A percentile compares a stretch with the other conserved stretches of the same genome.
Evolutionary conservation across 2,329 filamentous ascomycete species (phyloP).

Genomic region (Epichloe gansuensis): DNA sequence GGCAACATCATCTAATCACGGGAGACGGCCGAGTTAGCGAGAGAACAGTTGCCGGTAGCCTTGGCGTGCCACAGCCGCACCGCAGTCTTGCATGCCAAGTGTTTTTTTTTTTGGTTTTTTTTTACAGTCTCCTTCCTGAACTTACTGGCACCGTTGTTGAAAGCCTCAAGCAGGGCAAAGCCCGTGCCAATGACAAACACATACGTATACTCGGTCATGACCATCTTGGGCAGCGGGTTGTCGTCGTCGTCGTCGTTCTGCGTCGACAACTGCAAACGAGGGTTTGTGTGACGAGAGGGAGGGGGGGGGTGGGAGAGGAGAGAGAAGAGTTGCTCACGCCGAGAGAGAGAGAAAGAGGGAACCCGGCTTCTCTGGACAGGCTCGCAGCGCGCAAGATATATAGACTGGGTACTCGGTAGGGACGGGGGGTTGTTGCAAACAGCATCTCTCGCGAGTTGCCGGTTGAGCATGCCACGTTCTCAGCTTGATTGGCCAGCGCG

Average conservation of each 20-base stretch:
- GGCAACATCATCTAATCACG: slow-evolving; percentile 58
- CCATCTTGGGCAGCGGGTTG: slow-evolving; percentile 29
- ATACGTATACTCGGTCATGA: slow-evolving; percentile 52
- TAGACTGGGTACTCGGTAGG: neutral
- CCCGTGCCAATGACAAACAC: slow-evolving; percentile 63
- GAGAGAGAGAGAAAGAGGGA: neutral
- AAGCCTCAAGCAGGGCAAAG: slow-evolving; percentile 65
- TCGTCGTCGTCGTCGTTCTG: neutral
- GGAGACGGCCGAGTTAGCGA: slow-evolving; percentile 5
- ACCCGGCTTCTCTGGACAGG: neutral
- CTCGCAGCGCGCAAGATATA: neutral
- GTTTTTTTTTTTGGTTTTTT: neutral
- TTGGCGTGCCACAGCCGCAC: too few species aligned
- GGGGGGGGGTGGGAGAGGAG: neutral
- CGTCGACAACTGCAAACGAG: slow-evolving; percentile 1
- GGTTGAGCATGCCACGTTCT: neutral
- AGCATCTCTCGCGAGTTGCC: too few species aligned
- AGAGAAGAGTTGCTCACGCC: neutral
- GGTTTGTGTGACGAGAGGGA: neutral
- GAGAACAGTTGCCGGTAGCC: neutral
- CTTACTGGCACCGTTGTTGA: slow-evolving; percentile 68
- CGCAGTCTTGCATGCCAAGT: too few species aligned
- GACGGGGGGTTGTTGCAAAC: neutral
- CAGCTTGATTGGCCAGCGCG: neutral
- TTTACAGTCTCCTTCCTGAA: slow-evolving; percentile 10